A percentile compares a stretch with the other conserved stretches of the same genome.
Conservation (phyloP, 2,329 filamentous ascomycete genomes). For the Lasiodiplodia gonubiensis region DNA sequence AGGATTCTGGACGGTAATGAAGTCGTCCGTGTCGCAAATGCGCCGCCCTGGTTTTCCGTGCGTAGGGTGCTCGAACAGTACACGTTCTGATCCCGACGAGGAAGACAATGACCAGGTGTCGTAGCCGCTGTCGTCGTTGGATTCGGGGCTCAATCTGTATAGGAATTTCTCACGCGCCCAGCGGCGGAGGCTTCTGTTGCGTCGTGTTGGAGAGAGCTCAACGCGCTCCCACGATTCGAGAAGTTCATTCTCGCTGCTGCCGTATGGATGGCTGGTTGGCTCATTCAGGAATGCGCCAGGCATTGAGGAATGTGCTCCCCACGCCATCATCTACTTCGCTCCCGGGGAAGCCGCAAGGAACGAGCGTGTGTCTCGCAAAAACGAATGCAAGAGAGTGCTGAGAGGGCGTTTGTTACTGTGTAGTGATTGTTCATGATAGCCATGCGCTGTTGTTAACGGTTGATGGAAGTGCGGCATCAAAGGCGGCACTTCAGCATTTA, state of each 20-base stretch:
- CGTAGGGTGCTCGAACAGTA: constrained; percentile 20
- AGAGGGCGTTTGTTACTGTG: neutral
- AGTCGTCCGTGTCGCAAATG: constrained; percentile 26
- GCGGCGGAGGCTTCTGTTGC: constrained; percentile 3
- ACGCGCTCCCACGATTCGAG: neutral
- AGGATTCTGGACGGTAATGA: constrained; percentile 21
- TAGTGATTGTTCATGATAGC: neutral
- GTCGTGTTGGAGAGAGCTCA: neutral
- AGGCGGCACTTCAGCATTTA: neutral
- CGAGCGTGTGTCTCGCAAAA: neutral
- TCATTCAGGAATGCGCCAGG: constrained; percentile 23
- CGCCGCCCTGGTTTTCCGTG: neutral
- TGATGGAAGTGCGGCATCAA: neutral
- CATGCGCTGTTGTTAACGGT: neutral
- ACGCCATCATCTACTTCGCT: neutral
- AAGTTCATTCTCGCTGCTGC: neutral
- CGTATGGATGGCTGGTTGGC: constrained; percentile 9
- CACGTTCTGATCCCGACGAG: constrained; percentile 3
- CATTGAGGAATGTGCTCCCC: constrained; percentile 23
- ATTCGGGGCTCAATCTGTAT: neutral
- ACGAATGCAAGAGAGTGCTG: neutral
- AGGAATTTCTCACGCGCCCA: constrained; percentile 1
- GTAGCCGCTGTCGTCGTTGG: constrained; percentile 1
- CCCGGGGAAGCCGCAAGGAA: neutral
- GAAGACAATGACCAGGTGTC: constrained; percentile 9